Evolutionary conservation across 2,329 filamentous ascomycete genomes (phyloP).

Genomic region (Aspergillus bombycis): DNA sequence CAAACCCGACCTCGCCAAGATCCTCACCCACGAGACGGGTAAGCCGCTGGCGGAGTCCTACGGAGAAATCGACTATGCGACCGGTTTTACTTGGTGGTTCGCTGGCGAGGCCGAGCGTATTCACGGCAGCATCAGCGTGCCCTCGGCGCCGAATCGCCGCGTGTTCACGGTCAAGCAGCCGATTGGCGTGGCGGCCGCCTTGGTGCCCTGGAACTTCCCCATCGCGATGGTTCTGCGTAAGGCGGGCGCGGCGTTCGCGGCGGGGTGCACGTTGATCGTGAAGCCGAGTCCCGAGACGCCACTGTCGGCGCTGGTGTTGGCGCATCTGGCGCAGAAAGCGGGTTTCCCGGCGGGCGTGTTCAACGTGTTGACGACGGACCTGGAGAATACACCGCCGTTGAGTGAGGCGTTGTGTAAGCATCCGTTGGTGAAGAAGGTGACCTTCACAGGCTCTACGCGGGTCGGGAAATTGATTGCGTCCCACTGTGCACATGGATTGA

Average conservation of each 20-base stretch:
- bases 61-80: conserved; percentile 60
- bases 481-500: conserved; percentile 62
- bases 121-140: conserved; percentile 63
- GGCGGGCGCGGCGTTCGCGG: conserved; percentile 68
- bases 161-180: conserved; percentile 76
- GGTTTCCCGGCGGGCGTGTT: conserved; percentile 64
- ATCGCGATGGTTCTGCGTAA: conserved; percentile 71
- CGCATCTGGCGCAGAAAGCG: conserved; percentile 54
- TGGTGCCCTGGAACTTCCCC: conserved; percentile 76
- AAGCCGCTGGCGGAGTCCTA: conserved; percentile 59
- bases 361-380: conserved; percentile 60
- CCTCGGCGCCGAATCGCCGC: conserved; percentile 64
- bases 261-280: conserved; percentile 73
- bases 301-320: conserved; percentile 59
- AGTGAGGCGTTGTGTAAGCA: conserved; percentile 58
- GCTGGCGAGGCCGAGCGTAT: conserved; percentile 64
- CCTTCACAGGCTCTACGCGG: conserved; percentile 63
- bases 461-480: conserved; percentile 66
- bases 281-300: conserved; percentile 73
- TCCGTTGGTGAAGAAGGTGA: conserved; percentile 62
- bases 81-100: conserved; percentile 61
- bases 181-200: conserved; percentile 67
- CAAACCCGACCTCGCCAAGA: conserved; percentile 63
- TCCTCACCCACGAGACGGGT: conserved; percentile 65
- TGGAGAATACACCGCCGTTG: conserved; percentile 43